Evolutionary conservation across 2,329 filamentous ascomycete species (phyloP).

Genomic region (Scorias spongiosa): DNA sequence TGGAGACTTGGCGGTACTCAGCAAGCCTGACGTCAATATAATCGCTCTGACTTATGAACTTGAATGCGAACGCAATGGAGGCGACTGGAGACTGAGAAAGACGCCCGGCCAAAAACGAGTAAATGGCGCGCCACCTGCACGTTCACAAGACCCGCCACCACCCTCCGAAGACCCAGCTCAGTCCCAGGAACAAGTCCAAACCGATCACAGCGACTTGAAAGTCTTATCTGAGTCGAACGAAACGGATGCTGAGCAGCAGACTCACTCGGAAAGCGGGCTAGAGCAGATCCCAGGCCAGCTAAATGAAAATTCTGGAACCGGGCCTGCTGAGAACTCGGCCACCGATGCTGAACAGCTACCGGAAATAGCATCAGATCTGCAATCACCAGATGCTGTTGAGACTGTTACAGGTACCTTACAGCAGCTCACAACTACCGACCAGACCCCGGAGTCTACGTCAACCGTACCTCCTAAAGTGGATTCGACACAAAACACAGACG

Average conservation of each 20-base stretch:
- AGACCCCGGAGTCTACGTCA: slow-evolving; percentile 10
- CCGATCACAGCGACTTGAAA: slow-evolving; percentile 1
- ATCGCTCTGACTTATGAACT: slow-evolving; percentile 85
- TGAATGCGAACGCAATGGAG: slow-evolving; percentile 82
- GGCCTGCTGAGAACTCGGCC: background rate
- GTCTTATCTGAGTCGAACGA: background rate
- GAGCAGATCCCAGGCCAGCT: no score
- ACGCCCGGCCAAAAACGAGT: slow-evolving; percentile 64
- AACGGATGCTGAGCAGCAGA: background rate
- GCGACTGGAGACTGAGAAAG: slow-evolving; percentile 69
- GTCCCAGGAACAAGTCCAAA: background rate
- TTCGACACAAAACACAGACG: slow-evolving; percentile 10
- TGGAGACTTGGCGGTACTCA: slow-evolving; percentile 77
- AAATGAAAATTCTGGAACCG: background rate
- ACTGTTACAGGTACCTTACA: slow-evolving; percentile 1
- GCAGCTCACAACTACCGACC: slow-evolving; percentile 6
- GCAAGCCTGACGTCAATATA: slow-evolving; percentile 75
- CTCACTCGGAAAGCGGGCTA: background rate
- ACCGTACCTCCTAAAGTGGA: slow-evolving; percentile 13
- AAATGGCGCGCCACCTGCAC: slow-evolving; percentile 50
- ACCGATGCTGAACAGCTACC: background rate
- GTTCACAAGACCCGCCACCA: slow-evolving; percentile 6
- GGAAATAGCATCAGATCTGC: background rate
- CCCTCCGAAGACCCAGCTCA: background rate
- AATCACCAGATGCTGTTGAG: background rate